Evolutionary conservation across 2,329 filamentous ascomycete genomes (phyloP).

Genomic region (Berkeleyomyces basicola): DNA sequence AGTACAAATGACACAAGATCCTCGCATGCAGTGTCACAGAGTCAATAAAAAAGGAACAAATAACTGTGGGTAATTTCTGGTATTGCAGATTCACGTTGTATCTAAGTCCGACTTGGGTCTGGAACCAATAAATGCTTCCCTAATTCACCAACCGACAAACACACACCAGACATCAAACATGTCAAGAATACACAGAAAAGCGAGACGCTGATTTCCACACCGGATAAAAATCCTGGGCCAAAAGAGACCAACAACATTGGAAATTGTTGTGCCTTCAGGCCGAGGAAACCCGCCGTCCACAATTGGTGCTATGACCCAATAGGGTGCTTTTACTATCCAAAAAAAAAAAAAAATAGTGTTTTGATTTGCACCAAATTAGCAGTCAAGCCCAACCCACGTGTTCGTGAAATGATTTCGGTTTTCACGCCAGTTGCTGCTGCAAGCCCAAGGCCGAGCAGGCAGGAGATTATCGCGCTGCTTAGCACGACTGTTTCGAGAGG

Average conservation of each 20-base stretch:
- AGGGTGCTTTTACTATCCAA: constrained; percentile 19
- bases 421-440: constrained; percentile 13
- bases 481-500: neutral
- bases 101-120: neutral
- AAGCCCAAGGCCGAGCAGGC: constrained; percentile 7
- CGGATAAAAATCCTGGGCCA: constrained; percentile 2
- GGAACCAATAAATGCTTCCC: neutral
- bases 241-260: neutral
- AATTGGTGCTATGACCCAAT: constrained; percentile 13
- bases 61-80: constrained; percentile 51
- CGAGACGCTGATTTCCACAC: constrained; percentile 32
- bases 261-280: neutral
- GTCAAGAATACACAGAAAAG: neutral
- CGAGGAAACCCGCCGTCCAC: constrained; percentile 12
- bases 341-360: constrained; percentile 23
- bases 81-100: constrained; percentile 32
- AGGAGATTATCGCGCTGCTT: constrained; percentile 8
- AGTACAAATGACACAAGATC: too few species aligned
- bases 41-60: neutral
- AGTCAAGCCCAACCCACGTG: constrained; percentile 14
- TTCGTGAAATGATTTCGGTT: constrained; percentile 10
- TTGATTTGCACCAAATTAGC: constrained; percentile 3
- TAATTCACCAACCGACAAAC: neutral
- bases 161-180: neutral
- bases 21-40: neutral